Percentiles rank a stretch among this genome's conserved stretches.
Conservation (phyloP, 352 stramenopile species). For the Pseudoperonospora humuli region DNA sequence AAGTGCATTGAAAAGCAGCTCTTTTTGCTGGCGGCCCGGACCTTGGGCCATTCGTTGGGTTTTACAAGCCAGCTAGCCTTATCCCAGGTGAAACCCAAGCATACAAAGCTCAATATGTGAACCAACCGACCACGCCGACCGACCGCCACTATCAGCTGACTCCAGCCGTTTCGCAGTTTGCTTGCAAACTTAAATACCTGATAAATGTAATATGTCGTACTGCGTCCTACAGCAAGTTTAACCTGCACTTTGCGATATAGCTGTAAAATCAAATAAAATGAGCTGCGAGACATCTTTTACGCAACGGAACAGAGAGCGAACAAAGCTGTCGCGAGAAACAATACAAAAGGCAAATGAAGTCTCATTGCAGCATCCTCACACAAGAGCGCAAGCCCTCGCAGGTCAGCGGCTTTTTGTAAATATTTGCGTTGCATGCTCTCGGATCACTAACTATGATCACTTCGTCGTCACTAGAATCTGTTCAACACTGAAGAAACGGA, state of each 20-base stretch:
- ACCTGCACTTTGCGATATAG: background rate
- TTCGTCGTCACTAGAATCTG: slow-evolving; percentile 7
- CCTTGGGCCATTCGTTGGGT: no score
- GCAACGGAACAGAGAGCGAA: slow-evolving; percentile 24
- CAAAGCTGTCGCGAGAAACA: slow-evolving; percentile 18
- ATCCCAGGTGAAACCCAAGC: slow-evolving; percentile 3
- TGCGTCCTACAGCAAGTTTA: background rate
- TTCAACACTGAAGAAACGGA: slow-evolving; percentile 8
- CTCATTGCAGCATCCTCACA: slow-evolving; percentile 10
- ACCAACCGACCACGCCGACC: slow-evolving; percentile 21
- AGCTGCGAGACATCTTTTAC: background rate
- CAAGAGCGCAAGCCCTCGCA: slow-evolving; percentile 5
- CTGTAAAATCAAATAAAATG: background rate
- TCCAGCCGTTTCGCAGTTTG: background rate
- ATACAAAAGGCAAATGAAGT: slow-evolving; percentile 20
- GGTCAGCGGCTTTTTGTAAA: no score
- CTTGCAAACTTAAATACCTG: background rate
- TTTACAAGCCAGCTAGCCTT: no score
- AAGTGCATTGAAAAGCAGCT: no score
- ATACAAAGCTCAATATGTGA: slow-evolving; percentile 20
- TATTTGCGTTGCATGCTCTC: no score
- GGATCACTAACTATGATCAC: slow-evolving; percentile 8
- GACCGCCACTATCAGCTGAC: slow-evolving; percentile 12
- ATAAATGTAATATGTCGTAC: background rate
- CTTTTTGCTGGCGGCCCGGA: no score